Conservation (phyloP, 768 basidiomycete genomes). For the Termitomyces bulborhizus region DNA sequence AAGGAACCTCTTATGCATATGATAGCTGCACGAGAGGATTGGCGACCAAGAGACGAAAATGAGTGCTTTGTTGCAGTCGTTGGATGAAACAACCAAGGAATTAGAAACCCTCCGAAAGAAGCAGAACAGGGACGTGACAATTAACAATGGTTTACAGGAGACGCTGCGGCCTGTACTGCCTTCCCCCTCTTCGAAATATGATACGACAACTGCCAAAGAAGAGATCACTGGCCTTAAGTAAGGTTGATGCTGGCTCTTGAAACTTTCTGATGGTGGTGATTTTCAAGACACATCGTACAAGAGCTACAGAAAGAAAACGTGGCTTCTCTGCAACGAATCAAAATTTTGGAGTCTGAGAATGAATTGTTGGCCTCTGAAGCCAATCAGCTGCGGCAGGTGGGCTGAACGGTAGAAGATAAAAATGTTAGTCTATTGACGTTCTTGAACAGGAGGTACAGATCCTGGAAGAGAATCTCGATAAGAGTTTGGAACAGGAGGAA, state of each 20-base stretch:
- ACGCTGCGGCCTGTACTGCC: slow-evolving; percentile 13
- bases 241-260: slow-evolving; percentile 6
- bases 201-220: slow-evolving; percentile 42
- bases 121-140: slow-evolving; percentile 48
- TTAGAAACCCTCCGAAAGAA: slow-evolving; percentile 54
- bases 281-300: slow-evolving; percentile 72
- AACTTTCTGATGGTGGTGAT: neutral
- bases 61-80: slow-evolving; percentile 20
- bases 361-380: slow-evolving; percentile 57
- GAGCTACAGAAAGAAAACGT: slow-evolving; percentile 82
- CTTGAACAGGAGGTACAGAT: slow-evolving; percentile 58
- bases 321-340: slow-evolving; percentile 52
- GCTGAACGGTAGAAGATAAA: neutral
- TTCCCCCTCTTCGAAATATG: slow-evolving; percentile 43
- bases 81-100: slow-evolving; percentile 37
- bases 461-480: slow-evolving; percentile 72
- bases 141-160: slow-evolving; percentile 35
- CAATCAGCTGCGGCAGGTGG: slow-evolving; percentile 69
- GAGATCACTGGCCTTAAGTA: slow-evolving; percentile 86
- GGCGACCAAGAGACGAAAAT: slow-evolving; percentile 23
- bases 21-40: slow-evolving; percentile 22
- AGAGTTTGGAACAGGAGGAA: slow-evolving; percentile 48
- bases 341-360: slow-evolving; percentile 75
- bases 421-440: neutral
- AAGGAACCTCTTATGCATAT: neutral